A percentile compares a stretch with the other conserved stretches of the same genome.
Evolutionary conservation across 129 eudicot genomes (phyloP).

Genomic region (Glebionis coronaria): DNA sequence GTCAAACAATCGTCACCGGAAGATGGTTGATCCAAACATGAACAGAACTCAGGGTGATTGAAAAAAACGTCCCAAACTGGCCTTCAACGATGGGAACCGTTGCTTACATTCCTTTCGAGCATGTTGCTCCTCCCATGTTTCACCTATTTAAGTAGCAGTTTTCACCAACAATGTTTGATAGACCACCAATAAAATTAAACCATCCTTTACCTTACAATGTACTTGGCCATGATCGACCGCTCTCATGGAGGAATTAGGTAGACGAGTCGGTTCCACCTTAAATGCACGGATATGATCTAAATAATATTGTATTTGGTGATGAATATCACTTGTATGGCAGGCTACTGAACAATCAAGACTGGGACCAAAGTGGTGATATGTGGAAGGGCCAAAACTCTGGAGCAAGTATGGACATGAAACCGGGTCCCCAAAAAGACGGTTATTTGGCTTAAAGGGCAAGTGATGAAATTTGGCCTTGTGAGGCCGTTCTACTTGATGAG

Average conservation of each 20-base stretch:
- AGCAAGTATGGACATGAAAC: constrained; percentile 39
- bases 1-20: no score
- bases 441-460: constrained; percentile 21
- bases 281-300: constrained; percentile 72
- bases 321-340: no score
- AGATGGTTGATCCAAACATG: no score
- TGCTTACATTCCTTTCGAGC: constrained; percentile 85
- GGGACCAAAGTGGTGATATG: no score
- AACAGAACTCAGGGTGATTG: no score
- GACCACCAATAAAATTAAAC: constrained; percentile 79
- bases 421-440: constrained; percentile 46
- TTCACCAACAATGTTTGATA: constrained; percentile 74
- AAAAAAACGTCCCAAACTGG: constrained; percentile 91
- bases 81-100: constrained; percentile 74
- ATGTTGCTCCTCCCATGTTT: constrained; percentile 82
- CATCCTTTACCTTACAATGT: constrained; percentile 66
- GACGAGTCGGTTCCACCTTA: constrained; percentile 64
- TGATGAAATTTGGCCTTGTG: constrained; percentile 48
- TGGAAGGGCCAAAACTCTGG: constrained; percentile 60
- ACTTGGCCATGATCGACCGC: constrained; percentile 66
- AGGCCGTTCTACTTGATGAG: constrained; percentile 37
- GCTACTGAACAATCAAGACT: no score
- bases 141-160: constrained; percentile 80
- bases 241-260: constrained; percentile 66
- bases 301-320: constrained; percentile 49